Conservation (phyloP, 163 green algal species). For the Scenedesmus sp. region DNA sequence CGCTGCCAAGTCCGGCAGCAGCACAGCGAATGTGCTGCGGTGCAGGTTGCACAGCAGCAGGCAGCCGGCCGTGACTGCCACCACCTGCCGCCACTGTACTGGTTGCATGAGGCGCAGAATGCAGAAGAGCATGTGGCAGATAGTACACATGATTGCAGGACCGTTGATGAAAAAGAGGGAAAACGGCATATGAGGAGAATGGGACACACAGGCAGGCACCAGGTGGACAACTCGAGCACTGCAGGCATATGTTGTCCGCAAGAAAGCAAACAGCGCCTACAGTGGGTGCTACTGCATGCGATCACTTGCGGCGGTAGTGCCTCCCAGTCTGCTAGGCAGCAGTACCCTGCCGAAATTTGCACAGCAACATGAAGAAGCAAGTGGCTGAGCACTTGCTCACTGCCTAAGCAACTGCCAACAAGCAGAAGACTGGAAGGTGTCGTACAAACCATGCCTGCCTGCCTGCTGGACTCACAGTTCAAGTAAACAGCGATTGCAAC, state of each 20-base stretch:
- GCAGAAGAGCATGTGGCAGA: background rate
- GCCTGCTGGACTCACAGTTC: background rate
- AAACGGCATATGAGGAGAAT: background rate
- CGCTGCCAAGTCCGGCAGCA: constrained; percentile 56
- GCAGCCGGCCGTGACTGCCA: constrained; percentile 22
- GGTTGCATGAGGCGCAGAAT: background rate
- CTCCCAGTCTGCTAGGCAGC: too few relatives aligned
- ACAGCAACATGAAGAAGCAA: background rate
- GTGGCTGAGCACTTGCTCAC: too few relatives aligned
- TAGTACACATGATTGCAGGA: background rate
- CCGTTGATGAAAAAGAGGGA: background rate
- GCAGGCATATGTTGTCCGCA: too few relatives aligned
- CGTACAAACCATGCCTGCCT: too few relatives aligned
- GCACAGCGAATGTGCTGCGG: constrained; percentile 63
- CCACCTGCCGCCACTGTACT: constrained; percentile 43
- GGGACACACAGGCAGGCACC: too few relatives aligned
- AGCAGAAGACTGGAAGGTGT: too few relatives aligned
- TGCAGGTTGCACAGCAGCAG: constrained; percentile 69
- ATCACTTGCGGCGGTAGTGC: background rate
- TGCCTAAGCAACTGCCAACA: too few relatives aligned
- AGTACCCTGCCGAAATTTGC: background rate
- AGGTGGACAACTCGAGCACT: too few relatives aligned
- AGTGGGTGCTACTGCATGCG: background rate
- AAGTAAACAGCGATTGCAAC: too few relatives aligned
- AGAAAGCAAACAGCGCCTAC: too few relatives aligned